Conservation (phyloP, 768 basidiomycete genomes). For the Mycena polygramma region DNA sequence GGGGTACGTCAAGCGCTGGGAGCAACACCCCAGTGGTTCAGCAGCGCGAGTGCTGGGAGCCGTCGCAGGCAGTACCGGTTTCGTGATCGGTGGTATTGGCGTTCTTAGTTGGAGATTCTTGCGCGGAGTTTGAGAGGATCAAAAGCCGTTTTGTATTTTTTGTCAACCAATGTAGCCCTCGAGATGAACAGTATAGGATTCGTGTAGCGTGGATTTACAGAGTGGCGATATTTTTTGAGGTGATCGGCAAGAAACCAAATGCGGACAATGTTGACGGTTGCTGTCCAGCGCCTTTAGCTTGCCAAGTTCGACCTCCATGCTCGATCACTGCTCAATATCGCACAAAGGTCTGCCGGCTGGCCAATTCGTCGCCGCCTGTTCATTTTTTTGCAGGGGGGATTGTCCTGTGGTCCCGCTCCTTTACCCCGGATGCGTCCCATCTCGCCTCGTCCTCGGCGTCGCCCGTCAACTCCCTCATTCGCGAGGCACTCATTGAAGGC, state of each 20-base stretch:
- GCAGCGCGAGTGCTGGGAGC: constrained; percentile 18
- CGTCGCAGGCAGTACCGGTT: constrained; percentile 30
- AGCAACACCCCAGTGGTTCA: constrained; percentile 5
- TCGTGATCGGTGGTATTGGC: constrained; percentile 29
- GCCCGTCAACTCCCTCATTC: constrained; percentile 90
- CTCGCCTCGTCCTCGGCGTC: constrained; percentile 79
- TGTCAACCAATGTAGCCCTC: constrained; percentile 3
- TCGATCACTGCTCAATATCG: constrained; percentile 96
- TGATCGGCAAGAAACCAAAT: not conserved
- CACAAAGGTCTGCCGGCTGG: constrained; percentile 76
- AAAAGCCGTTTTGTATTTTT: constrained; percentile 7
- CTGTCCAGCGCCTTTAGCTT: not conserved
- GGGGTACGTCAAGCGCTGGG: constrained; percentile 38
- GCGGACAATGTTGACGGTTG: not conserved
- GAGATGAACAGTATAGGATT: not conserved
- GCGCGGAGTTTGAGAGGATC: constrained; percentile 14
- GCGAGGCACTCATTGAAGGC: constrained; percentile 93
- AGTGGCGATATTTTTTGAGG: no score
- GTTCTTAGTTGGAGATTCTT: constrained; percentile 31
- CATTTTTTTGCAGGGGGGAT: constrained; percentile 75
- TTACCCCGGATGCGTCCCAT: constrained; percentile 86
- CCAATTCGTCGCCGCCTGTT: constrained; percentile 19
- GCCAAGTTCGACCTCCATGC: constrained; percentile 62
- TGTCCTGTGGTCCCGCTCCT: constrained; percentile 95
- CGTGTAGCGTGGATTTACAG: no score